phyloP scores from a whole-genome alignment of 2,329 filamentous ascomycete species.

The Fusarium sp. region DNA sequence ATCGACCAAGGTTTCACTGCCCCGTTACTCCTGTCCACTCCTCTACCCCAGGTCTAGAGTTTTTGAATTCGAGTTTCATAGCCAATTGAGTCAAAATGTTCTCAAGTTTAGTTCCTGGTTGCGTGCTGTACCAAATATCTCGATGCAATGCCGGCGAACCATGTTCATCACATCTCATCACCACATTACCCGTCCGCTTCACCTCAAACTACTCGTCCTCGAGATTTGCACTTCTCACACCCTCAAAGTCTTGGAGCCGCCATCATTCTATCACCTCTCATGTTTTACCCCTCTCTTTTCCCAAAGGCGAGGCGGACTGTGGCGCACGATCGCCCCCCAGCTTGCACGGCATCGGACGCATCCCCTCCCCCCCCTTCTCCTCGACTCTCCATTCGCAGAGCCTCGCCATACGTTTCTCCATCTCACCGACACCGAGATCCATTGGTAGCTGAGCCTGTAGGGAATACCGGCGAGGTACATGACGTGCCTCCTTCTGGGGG shows the following conservation, averaged over 20 bases:
- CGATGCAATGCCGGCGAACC: slow-evolving; percentile 21
- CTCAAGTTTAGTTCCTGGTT: background rate
- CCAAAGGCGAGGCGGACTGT: slow-evolving; percentile 43
- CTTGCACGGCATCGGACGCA: slow-evolving; percentile 35
- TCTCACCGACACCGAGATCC: slow-evolving; percentile 13
- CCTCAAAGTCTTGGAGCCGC: slow-evolving; percentile 23
- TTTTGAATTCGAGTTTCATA: slow-evolving; percentile 18
- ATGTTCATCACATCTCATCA: slow-evolving; percentile 10
- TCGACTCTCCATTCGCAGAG: slow-evolving; percentile 24
- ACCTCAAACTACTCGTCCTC: slow-evolving; percentile 40
- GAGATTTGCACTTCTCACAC: slow-evolving; percentile 35
- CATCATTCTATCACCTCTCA: slow-evolving; percentile 19
- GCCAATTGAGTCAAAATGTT: slow-evolving; percentile 15
- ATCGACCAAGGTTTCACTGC: slow-evolving; percentile 31
- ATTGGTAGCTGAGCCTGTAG: slow-evolving; percentile 22
- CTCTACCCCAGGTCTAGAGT: background rate
- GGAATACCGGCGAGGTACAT: slow-evolving; percentile 17
- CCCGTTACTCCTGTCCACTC: slow-evolving; percentile 11
- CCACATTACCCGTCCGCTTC: slow-evolving; percentile 36
- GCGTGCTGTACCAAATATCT: background rate
- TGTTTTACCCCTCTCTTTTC: slow-evolving; percentile 16
- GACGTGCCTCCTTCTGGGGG: background rate
- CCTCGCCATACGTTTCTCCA: slow-evolving; percentile 35
- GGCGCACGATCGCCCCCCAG: slow-evolving; percentile 39
- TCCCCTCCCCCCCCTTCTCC: background rate